Evolutionary conservation across 2,329 filamentous ascomycete genomes (phyloP).

Genomic region (Fonsecaea pedrosoi): DNA sequence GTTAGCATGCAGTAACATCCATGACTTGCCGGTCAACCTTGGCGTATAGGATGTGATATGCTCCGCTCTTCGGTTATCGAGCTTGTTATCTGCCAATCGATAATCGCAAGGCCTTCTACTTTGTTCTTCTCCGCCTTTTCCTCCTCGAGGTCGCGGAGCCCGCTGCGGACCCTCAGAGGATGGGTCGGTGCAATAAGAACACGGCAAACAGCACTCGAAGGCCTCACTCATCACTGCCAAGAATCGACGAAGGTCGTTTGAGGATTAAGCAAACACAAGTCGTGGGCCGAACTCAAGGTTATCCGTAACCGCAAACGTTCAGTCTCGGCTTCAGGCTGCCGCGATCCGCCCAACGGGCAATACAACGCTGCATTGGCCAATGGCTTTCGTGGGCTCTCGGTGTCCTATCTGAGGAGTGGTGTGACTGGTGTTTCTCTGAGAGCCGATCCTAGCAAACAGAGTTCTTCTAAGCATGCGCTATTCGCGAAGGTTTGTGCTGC

Average conservation of each 20-base stretch:
- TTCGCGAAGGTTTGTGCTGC: neutral
- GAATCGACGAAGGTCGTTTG: neutral
- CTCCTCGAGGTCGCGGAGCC: neutral
- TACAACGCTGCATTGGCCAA: neutral
- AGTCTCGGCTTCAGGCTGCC: neutral
- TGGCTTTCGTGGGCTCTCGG: neutral
- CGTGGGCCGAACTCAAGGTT: neutral
- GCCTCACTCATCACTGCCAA: constrained; percentile 5
- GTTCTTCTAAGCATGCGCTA: neutral
- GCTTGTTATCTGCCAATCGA: neutral
- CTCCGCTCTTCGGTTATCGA: neutral
- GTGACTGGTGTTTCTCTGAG: neutral
- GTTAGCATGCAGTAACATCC: neutral
- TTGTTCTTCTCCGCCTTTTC: neutral
- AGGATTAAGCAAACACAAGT: neutral
- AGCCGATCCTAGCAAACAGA: neutral
- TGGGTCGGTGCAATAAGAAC: neutral
- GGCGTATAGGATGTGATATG: neutral
- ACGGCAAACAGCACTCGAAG: neutral
- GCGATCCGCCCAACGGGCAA: neutral
- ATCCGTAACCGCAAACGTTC: neutral
- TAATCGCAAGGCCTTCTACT: neutral
- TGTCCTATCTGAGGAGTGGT: neutral
- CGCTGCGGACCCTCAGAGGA: neutral
- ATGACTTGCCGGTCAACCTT: neutral